Evolutionary conservation across 2,329 filamentous ascomycete species (phyloP).

Genomic region (Ramichloridium luteum): DNA sequence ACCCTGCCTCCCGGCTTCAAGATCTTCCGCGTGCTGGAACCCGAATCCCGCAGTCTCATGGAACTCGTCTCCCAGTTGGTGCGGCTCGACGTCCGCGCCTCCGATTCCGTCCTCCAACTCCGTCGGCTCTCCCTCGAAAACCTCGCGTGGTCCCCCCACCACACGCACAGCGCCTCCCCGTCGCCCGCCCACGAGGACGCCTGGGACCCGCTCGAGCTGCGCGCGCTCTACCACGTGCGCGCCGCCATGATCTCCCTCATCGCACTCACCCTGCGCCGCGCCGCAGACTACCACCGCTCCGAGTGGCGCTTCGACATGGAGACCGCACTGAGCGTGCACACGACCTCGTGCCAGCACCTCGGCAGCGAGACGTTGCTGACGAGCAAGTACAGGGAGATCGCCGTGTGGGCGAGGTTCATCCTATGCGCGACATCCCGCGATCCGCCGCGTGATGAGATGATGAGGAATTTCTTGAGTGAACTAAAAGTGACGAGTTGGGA

Average conservation of each 20-base stretch:
- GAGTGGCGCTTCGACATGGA: slow-evolving; percentile 7
- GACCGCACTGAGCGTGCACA: slow-evolving; percentile 11
- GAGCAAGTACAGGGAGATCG: slow-evolving; percentile 14
- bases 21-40: slow-evolving; percentile 6
- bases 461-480: slow-evolving; percentile 3
- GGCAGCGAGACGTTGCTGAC: slow-evolving; percentile 10
- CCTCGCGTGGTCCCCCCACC: slow-evolving; percentile 14
- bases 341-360: slow-evolving; percentile 11
- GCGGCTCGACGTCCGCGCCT: slow-evolving; percentile 3
- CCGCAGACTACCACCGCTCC: slow-evolving; percentile 4
- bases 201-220: slow-evolving; percentile 10
- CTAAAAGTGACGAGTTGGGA: slow-evolving; percentile 6
- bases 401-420: slow-evolving; percentile 13
- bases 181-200: slow-evolving; percentile 7
- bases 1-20: slow-evolving; percentile 10
- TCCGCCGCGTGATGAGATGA: slow-evolving; percentile 6
- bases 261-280: slow-evolving; percentile 5
- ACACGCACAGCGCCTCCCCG: slow-evolving; percentile 7
- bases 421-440: slow-evolving; percentile 15
- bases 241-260: slow-evolving; percentile 12
- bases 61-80: slow-evolving; percentile 4
- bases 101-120: slow-evolving; percentile 2
- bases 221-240: slow-evolving; percentile 13
- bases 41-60: slow-evolving; percentile 12
- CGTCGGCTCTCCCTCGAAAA: slow-evolving; percentile 11